These are phyloP conservation scores for Pisolithus tinctorius DNA, from an alignment of 768 basidiomycete species.

Conservation along the genomic window DNA sequence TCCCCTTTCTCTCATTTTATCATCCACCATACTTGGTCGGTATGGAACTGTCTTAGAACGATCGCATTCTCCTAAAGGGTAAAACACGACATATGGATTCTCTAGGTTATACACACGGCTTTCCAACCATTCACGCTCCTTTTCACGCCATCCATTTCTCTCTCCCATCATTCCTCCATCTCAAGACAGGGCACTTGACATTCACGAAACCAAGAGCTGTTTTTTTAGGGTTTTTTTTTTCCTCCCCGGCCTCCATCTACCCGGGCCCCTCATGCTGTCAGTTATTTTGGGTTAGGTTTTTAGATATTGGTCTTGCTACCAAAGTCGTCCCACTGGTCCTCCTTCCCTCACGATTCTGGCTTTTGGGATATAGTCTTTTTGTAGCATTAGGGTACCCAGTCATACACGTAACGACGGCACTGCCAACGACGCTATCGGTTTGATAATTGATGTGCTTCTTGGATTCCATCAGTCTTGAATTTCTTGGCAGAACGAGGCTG, in stretches of 20 bases:
- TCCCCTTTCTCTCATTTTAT: not conserved
- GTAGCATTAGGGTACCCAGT: not conserved
- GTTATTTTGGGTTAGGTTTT: not conserved
- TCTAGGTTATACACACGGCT: not conserved
- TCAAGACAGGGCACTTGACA: not conserved
- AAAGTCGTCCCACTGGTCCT: not conserved
- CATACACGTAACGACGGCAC: not conserved
- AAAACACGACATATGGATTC: not conserved
- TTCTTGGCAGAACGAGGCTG: too few relatives aligned
- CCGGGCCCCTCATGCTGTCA: not conserved
- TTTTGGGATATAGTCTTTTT: not conserved
- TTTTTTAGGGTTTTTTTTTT: not conserved
- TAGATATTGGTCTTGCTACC: not conserved
- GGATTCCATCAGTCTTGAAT: too few relatives aligned
- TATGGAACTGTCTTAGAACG: not conserved
- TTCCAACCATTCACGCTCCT: not conserved
- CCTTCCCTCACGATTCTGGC: not conserved
- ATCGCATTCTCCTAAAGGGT: too few relatives aligned
- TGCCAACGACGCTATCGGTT: too few relatives aligned
- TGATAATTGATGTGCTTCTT: too few relatives aligned
- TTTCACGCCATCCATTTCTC: not conserved
- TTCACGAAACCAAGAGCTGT: slow-evolving; percentile 4
- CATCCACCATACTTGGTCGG: not conserved
- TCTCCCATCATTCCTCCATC: not conserved
- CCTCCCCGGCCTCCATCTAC: too few relatives aligned